These are phyloP conservation scores for Pythium plurisporium DNA, from an alignment of 352 stramenopile species.

Conservation along the genomic window DNA sequence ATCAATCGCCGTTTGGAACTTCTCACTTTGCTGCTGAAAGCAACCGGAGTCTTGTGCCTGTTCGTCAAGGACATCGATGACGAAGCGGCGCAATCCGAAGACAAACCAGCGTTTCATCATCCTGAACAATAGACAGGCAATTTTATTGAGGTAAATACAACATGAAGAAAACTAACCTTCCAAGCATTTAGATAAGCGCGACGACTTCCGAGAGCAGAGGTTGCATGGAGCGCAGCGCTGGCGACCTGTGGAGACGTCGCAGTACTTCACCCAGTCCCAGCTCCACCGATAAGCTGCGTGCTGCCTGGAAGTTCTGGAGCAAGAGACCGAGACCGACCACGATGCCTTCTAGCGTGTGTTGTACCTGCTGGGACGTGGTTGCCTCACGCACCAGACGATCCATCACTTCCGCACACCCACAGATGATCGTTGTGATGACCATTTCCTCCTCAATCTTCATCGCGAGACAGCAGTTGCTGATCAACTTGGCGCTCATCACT, in stretches of 20 bases:
- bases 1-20: no score
- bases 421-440: conserved; percentile 67
- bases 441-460: conserved; percentile 65
- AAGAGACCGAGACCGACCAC: conserved; percentile 61
- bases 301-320: conserved; percentile 53
- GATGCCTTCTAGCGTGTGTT: conserved; percentile 46
- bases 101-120: not conserved
- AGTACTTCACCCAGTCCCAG: conserved; percentile 65
- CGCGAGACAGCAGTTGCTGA: conserved; percentile 70
- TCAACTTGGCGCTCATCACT: conserved; percentile 50
- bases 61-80: not conserved
- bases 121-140: not conserved
- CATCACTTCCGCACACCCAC: conserved; percentile 60
- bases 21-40: no score
- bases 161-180: not conserved
- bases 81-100: no score
- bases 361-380: conserved; percentile 29
- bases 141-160: conserved; percentile 16
- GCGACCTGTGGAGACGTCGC: conserved; percentile 38
- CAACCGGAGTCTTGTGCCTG: not conserved
- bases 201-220: conserved; percentile 57
- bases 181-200: conserved; percentile 40
- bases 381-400: conserved; percentile 45
- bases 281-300: conserved; percentile 54
- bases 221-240: conserved; percentile 41